phyloP scores from a whole-genome alignment of 1,284 basidiomycete species.

The Papiliotrema flavescens region DNA sequence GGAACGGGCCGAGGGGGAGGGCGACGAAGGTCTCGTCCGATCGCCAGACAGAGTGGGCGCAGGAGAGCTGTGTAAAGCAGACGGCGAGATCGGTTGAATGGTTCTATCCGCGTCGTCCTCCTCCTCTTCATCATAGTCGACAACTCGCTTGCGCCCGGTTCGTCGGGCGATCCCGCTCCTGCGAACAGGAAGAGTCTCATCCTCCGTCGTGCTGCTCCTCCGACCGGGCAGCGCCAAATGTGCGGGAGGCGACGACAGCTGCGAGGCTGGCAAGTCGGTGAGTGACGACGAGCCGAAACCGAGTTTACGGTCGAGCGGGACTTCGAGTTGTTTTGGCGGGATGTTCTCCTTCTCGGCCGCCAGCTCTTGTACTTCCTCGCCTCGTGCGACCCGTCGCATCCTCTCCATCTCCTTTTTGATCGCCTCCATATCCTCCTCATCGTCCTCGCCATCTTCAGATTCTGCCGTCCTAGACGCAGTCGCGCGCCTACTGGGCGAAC shows the following conservation, averaged over 20 bases:
- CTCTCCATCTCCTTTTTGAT: constrained; percentile 17
- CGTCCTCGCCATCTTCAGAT: constrained; percentile 11
- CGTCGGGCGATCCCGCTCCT: too few species aligned
- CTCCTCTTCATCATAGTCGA: constrained; percentile 9
- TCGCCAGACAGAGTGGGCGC: background rate
- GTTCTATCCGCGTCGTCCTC: constrained; percentile 9
- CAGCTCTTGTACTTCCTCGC: background rate
- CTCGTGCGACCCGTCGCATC: constrained; percentile 18
- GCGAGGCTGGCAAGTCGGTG: constrained; percentile 13
- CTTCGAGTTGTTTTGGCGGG: background rate
- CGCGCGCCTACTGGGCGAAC: background rate
- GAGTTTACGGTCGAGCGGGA: background rate
- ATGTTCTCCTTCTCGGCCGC: background rate
- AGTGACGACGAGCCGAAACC: constrained; percentile 13
- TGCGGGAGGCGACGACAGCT: constrained; percentile 2
- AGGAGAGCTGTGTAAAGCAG: background rate
- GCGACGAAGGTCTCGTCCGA: background rate
- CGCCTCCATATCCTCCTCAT: constrained; percentile 5
- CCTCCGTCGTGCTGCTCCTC: background rate
- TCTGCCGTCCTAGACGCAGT: background rate
- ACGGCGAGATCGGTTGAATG: background rate
- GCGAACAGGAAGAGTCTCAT: background rate
- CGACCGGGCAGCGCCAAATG: constrained; percentile 6
- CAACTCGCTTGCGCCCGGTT: too few species aligned
- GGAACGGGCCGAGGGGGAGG: background rate